A percentile compares a stretch with the other conserved stretches of the same genome.
Evolutionary conservation across 1,284 basidiomycete species (phyloP).

Genomic region (Sporisorium iseilematis-ciliati): DNA sequence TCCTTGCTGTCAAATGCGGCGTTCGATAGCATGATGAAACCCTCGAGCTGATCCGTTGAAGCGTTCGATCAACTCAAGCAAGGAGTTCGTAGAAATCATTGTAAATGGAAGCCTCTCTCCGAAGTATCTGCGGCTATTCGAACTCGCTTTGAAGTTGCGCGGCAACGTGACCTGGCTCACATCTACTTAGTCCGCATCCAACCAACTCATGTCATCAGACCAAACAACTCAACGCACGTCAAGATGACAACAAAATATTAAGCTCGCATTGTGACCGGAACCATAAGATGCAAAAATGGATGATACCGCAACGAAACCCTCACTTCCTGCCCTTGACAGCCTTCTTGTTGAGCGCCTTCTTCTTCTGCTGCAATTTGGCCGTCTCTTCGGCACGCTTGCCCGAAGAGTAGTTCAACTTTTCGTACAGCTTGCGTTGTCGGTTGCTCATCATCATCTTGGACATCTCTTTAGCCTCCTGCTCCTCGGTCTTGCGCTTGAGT

Average conservation of each 20-base stretch:
- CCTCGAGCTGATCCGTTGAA: no score
- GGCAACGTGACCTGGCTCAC: background rate
- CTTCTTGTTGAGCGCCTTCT: slow-evolving; percentile 60
- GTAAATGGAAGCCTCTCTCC: no score
- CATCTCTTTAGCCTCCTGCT: slow-evolving; percentile 77
- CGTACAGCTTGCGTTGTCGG: slow-evolving; percentile 94
- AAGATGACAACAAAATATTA: background rate
- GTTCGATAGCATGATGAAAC: no score
- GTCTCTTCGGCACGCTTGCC: slow-evolving; percentile 81
- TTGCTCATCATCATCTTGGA: slow-evolving; percentile 99
- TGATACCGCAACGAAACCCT: background rate
- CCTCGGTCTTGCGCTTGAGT: slow-evolving; percentile 73
- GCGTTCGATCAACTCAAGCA: no score
- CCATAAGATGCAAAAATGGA: slow-evolving; percentile 2
- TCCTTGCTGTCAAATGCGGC: no score
- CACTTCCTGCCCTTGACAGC: slow-evolving; percentile 35
- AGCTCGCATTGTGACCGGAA: slow-evolving; percentile 1
- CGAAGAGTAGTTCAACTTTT: slow-evolving; percentile 91
- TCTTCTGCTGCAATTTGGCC: slow-evolving; percentile 60
- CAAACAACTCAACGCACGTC: background rate
- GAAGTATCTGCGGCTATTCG: background rate
- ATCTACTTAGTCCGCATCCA: background rate
- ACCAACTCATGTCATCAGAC: background rate
- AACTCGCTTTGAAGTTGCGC: slow-evolving; percentile 7
- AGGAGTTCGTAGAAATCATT: no score